Base-by-base conservation (phyloP, 1,284 basidiomycete genomes). In the Athelia psychrophila region DNA sequence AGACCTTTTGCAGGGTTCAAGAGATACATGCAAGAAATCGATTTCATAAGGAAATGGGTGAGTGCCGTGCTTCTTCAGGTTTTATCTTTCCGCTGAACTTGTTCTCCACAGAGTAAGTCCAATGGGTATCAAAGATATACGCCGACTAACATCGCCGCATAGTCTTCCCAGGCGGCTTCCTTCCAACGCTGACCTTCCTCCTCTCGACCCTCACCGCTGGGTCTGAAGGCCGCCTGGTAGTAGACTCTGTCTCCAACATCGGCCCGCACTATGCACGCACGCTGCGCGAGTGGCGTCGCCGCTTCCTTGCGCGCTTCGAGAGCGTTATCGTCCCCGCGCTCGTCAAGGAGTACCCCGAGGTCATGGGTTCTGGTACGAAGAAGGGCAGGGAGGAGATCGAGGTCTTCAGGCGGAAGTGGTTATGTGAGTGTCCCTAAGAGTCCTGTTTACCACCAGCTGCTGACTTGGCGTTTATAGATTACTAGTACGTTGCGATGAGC, bases 31-130 rank as follows among this genome's bases (percentile, higher is more conserved):
- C 73, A 69, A 35, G 81, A 84, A 56, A 80, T 87, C 24, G 87
- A 91, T 66, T 91, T 91, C 61, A 92, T 92, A 56, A 75, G 80
- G 36, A 92, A 92, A 82, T 92, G 86, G 84, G 82, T 81, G 65
- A 53, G 76, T 61, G 35, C 44, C 18, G 44, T 22, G 16, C 51
- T 19, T 22, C 22, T 24, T 27, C 45, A 35, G 30, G 8, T 19
- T 49, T 35, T 42, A 30, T 36, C 36, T n/a, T n/a, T n/a, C n/a
- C n/a, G n/a, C n/a, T n/a, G n/a, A n/a, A n/a, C n/a, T n/a, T n/a
- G n/a, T n/a, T n/a, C n/a, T n/a, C n/a, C n/a, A n/a, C 12, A 66
- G 63, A 64, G 61, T 68, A 54, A 53, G 63, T 22, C 20, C n/a
- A n/a, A n/a, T n/a, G n/a, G 42, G 42, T 35, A 10, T 18, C 8